Evolutionary conservation across 1,284 basidiomycete genomes (phyloP).

Genomic region (Rhodofomes roseus): DNA sequence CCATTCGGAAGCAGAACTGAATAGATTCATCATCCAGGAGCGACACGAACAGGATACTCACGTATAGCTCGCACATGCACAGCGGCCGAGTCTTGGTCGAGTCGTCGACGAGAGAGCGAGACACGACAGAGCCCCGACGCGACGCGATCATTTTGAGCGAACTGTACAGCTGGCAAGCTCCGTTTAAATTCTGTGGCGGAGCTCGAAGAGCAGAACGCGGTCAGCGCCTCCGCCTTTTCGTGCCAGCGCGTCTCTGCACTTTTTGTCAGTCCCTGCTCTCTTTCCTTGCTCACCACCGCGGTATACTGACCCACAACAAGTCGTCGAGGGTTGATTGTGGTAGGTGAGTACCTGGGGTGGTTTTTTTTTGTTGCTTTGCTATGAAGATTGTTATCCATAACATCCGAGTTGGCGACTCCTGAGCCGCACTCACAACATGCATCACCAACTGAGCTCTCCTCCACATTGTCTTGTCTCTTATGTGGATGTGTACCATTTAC

Average conservation of each 20-base stretch:
- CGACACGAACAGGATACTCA: conserved; percentile 3
- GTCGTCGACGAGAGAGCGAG: neutral
- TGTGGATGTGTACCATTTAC: conserved; percentile 1
- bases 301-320: too few species aligned
- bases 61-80: neutral
- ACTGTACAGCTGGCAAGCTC: conserved; percentile 30
- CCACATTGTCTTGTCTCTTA: neutral
- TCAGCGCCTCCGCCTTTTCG: neutral
- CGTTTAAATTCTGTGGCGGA: conserved; percentile 10
- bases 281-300: neutral
- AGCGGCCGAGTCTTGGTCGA: neutral
- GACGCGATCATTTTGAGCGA: conserved; percentile 16
- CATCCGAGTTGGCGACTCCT: conserved; percentile 66
- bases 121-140: neutral
- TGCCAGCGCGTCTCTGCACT: neutral
- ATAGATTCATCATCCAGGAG: conserved; percentile 44
- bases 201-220: neutral
- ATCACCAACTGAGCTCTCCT: conserved; percentile 68
- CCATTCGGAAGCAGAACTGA: conserved; percentile 87
- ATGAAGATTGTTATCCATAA: conserved; percentile 66
- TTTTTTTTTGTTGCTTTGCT: conserved; percentile 11
- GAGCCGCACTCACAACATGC: conserved; percentile 75
- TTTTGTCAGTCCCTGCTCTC: neutral
- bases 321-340: neutral
- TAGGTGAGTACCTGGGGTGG: neutral